Evolutionary conservation across 2,329 filamentous ascomycete genomes (phyloP), one percentile per base, ranked within the genome.

Genomic region (Sporothrix dimorphospora): DNA sequence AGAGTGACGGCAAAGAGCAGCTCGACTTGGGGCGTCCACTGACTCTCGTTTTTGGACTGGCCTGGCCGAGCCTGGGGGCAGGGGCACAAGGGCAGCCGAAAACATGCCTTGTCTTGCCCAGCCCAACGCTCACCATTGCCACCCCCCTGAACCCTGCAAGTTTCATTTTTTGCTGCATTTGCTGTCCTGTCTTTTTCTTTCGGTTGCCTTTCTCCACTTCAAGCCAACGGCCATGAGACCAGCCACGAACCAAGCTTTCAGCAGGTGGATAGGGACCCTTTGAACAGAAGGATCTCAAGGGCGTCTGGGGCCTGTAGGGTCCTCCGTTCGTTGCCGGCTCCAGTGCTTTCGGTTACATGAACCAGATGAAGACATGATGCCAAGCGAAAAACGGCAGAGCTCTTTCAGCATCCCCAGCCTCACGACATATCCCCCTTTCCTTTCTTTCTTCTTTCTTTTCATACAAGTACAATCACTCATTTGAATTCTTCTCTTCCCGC

Each of bases 171-270:
- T 63, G 34, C 57, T 61, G 34, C 57, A 40, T 61, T 40, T 57
- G 2, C 6, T 38, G n/a, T 24, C 9, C 7, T 61, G 16, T 9
- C 9, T 14, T 19, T 14, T 40, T 61, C 12, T 38, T 21, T 30
- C 30, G 40, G 57, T 40, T 61, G 57, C n/a, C 30, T 19, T 21
- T 40, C n/a, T 40, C 30, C 57, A 40, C 34, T 9, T 8, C 2
- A 16, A 7, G n/a, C 9, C 30, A 34, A 21, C 27, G 3, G 7
- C 16, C 57, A 59, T 4, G 8, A 21, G 30, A 45, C 34, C 19
- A 61, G n/a, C 57, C 57, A 40, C n/a, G 34, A 63, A 63, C 38
- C 57, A 63, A 42, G 57, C 57, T 63, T 63, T 63, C 57, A 42
- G 57, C 57, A 63, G 34, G n/a, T 21, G 34, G 57, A 42, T 24